A percentile compares a stretch with the other conserved stretches of the same genome.
phyloP scores from a whole-genome alignment of 2,329 filamentous ascomycete genomes.

The Colletotrichum musae region DNA sequence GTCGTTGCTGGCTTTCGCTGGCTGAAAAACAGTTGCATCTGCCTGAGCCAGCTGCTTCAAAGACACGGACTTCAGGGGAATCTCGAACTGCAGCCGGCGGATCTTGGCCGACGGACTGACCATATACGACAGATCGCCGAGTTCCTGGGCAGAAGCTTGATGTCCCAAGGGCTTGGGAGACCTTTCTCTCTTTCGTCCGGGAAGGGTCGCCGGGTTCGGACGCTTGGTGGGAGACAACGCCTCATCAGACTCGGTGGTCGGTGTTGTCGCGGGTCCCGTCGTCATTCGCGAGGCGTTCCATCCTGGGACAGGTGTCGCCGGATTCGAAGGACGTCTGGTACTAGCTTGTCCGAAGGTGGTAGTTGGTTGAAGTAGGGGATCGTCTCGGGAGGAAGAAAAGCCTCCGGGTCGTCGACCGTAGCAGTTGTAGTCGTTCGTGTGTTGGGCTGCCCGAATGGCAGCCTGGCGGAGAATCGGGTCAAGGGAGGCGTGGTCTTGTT shows the following conservation, averaged over 20 bases:
- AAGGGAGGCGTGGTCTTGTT: constrained; percentile 22
- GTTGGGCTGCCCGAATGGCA: constrained; percentile 28
- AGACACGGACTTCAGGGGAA: neutral
- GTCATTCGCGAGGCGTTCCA: too few relatives aligned
- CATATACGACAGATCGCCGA: neutral
- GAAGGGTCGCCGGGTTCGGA: too few relatives aligned
- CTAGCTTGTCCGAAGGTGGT: too few relatives aligned
- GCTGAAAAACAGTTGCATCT: neutral
- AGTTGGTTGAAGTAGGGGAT: too few relatives aligned
- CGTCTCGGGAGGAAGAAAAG: neutral
- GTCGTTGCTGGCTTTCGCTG: too few relatives aligned
- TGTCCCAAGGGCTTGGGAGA: neutral
- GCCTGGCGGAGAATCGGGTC: constrained; percentile 26
- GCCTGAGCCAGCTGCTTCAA: neutral
- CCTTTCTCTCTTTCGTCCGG: too few relatives aligned
- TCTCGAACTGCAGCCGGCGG: neutral
- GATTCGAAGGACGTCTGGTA: too few relatives aligned
- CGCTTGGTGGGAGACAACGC: too few relatives aligned
- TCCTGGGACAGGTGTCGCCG: too few relatives aligned
- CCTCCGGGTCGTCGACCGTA: constrained; percentile 7
- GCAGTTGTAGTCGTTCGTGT: constrained; percentile 30
- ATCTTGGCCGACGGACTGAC: neutral
- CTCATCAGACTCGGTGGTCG: too few relatives aligned
- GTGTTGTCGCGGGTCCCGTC: too few relatives aligned
- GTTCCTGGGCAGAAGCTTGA: neutral